Percentiles rank a stretch among this genome's conserved stretches.
Evolutionary conservation across 208 protist genomes (phyloP).

Genomic region (Trypanosoma brucei): DNA sequence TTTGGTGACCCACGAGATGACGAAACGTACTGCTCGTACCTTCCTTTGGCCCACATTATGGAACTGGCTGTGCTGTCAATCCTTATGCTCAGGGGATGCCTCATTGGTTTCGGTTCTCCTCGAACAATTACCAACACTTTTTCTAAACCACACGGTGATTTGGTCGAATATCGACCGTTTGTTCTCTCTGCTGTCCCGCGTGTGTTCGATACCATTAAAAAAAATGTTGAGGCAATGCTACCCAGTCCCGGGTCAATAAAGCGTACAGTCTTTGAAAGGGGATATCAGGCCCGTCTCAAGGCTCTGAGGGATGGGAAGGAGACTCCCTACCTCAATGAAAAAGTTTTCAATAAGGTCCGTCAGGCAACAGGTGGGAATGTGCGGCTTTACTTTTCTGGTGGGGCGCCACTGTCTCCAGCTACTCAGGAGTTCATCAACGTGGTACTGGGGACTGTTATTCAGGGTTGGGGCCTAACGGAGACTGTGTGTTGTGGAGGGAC

Average conservation of each 20-base stretch:
- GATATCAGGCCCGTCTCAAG: conserved; percentile 48
- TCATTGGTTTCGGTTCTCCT: conserved; percentile 76
- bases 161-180: conserved; percentile 65
- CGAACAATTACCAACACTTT: conserved; percentile 73
- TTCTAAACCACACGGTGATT: conserved; percentile 71
- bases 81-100: conserved; percentile 53
- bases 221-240: conserved; percentile 65
- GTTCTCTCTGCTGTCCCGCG: conserved; percentile 80
- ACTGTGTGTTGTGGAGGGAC: conserved; percentile 60
- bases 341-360: conserved; percentile 56
- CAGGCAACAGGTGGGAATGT: conserved; percentile 68
- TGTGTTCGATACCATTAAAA: conserved; percentile 84
- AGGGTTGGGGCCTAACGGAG: conserved; percentile 89
- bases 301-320: conserved; percentile 67
- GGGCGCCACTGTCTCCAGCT: conserved; percentile 59
- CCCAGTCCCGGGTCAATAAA: conserved; percentile 47
- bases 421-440: conserved; percentile 86
- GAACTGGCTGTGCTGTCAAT: conserved; percentile 73
- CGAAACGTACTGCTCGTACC: conserved; percentile 84
- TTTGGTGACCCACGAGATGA: conserved; percentile 33
- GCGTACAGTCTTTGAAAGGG: conserved; percentile 65
- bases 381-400: conserved; percentile 71
- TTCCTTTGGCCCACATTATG: conserved; percentile 91
- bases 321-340: conserved; percentile 78
- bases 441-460: conserved; percentile 71